Evolutionary conservation across 306 rosid species (phyloP).

Genomic region (Parietaria judaica): DNA sequence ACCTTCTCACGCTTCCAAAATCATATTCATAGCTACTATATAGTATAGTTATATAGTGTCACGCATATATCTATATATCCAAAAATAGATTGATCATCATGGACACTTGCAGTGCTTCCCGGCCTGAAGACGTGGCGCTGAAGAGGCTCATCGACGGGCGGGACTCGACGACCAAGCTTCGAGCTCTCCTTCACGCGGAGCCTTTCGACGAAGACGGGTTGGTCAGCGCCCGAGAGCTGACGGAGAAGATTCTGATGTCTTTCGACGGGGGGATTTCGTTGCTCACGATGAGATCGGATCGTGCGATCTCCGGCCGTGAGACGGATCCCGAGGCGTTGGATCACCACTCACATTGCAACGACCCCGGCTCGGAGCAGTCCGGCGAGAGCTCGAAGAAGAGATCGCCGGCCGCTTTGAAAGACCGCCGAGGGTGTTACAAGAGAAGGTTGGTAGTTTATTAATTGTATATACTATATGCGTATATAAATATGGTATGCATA

Average conservation of each 20-base stretch:
- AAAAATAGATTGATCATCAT: constrained; percentile 6
- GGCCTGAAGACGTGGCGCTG: constrained; percentile 5
- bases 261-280: constrained; percentile 35
- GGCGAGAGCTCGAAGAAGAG: constrained; percentile 29
- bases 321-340: constrained; percentile 13
- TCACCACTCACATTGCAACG: constrained; percentile 27
- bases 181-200: constrained; percentile 25
- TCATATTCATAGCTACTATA: neutral
- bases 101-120: constrained; percentile 11
- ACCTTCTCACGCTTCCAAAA: neutral
- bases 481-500: no score
- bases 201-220: constrained; percentile 8
- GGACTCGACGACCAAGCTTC: constrained; percentile 37
- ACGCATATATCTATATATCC: neutral
- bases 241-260: constrained; percentile 28
- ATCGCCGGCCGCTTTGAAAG: constrained; percentile 21
- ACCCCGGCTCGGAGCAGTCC: constrained; percentile 34
- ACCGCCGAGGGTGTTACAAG: constrained; percentile 64
- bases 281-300: constrained; percentile 6
- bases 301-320: neutral
- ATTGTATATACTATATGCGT: neutral
- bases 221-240: constrained; percentile 28
- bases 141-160: constrained; percentile 33
- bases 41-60: neutral
- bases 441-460: constrained; percentile 40